Conservation (phyloP, 2,329 filamentous ascomycete genomes). For the Aspergillus sp. region DNA sequence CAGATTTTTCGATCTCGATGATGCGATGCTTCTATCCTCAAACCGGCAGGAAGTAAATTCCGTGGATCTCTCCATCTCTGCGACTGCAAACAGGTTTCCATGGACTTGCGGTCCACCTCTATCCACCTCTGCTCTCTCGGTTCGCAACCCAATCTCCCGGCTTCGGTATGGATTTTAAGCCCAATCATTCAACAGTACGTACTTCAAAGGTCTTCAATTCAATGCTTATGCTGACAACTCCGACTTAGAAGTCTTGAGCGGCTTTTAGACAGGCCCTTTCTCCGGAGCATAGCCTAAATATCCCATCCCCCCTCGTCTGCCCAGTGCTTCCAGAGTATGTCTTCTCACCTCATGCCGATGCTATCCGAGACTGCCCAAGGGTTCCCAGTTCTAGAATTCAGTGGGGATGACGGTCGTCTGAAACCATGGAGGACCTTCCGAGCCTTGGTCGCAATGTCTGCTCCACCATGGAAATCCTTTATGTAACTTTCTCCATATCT, state of each 20-base stretch:
- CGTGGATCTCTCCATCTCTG: not conserved
- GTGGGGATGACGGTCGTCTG: not conserved
- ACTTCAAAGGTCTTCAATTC: not conserved
- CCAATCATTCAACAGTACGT: not conserved
- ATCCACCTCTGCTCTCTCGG: not conserved
- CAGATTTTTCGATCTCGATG: not conserved
- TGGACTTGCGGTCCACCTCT: not conserved
- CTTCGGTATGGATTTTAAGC: not conserved
- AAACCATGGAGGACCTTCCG: not conserved
- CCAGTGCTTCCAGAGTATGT: not conserved
- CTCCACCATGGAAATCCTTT: conserved; percentile 1
- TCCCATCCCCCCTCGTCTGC: not conserved
- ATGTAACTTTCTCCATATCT: conserved; percentile 5
- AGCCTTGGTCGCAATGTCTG: not conserved
- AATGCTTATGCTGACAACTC: not conserved
- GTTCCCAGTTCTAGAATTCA: conserved; percentile 6
- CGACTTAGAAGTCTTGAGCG: too few species aligned
- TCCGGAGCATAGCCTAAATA: not conserved
- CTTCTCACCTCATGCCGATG: not conserved
- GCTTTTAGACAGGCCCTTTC: not conserved
- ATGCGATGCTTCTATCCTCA: not conserved
- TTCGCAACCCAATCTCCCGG: not conserved
- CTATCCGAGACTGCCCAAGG: not conserved
- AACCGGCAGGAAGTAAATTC: not conserved
- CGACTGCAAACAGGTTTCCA: conserved; percentile 4